phyloP scores from a whole-genome alignment of 108 stramenopile species.

The Fragilaria crotonensis region DNA sequence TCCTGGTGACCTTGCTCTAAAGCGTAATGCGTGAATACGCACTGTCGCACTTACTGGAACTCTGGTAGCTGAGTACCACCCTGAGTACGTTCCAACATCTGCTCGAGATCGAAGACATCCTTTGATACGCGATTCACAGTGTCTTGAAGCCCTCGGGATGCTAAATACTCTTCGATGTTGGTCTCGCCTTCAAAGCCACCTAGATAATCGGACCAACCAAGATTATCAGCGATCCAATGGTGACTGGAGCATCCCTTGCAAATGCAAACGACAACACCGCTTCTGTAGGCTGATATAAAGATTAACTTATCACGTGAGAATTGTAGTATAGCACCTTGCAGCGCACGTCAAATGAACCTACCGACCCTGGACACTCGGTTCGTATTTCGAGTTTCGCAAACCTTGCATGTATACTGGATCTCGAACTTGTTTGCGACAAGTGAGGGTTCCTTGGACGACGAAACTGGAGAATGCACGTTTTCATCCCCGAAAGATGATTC shows the following conservation, averaged over 20 bases:
- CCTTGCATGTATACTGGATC: slow-evolving; percentile 77
- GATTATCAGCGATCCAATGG: slow-evolving; percentile 79
- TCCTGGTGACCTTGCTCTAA: too few relatives aligned
- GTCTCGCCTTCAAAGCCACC: slow-evolving; percentile 44
- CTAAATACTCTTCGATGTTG: slow-evolving; percentile 56
- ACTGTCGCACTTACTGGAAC: too few relatives aligned
- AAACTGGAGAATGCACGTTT: slow-evolving; percentile 1
- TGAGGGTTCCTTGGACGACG: slow-evolving; percentile 3
- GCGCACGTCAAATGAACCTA: slow-evolving; percentile 8
- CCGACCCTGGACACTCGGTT: slow-evolving; percentile 36
- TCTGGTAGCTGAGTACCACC: slow-evolving; percentile 6
- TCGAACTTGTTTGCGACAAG: slow-evolving; percentile 46
- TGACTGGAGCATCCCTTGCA: slow-evolving; percentile 59
- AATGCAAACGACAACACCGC: slow-evolving; percentile 65
- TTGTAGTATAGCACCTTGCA: slow-evolving; percentile 5
- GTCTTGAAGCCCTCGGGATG: slow-evolving; percentile 16
- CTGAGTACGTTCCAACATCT: too few relatives aligned
- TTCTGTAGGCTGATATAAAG: slow-evolving; percentile 36
- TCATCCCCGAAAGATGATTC: slow-evolving; percentile 1
- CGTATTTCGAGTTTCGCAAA: slow-evolving; percentile 57
- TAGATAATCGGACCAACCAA: slow-evolving; percentile 40
- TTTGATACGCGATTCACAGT: slow-evolving; percentile 20
- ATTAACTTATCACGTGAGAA: background rate
- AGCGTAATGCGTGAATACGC: too few relatives aligned
- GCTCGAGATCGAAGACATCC: slow-evolving; percentile 36